Conservation (phyloP, 2,329 filamentous ascomycete species). For the Aspergillus proliferans region DNA sequence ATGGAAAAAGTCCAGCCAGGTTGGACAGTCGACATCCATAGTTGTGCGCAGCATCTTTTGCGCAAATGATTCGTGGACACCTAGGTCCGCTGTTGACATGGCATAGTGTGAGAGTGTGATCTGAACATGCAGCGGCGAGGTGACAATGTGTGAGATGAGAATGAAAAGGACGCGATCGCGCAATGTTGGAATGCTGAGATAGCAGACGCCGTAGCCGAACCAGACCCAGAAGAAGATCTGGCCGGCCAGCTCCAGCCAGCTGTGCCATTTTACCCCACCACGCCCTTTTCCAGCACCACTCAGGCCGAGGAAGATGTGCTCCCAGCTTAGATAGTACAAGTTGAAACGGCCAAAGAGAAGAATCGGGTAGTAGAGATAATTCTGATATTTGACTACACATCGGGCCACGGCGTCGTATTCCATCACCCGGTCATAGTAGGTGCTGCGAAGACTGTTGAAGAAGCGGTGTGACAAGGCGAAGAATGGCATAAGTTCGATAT, state of each 20-base stretch:
- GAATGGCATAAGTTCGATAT: slow-evolving; percentile 80
- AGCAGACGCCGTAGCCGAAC: slow-evolving; percentile 71
- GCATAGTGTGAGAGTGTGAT: slow-evolving; percentile 83
- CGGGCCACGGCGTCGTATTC: slow-evolving; percentile 65
- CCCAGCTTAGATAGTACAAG: slow-evolving; percentile 70
- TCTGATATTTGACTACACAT: slow-evolving; percentile 59
- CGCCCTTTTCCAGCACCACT: slow-evolving; percentile 55
- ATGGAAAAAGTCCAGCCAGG: slow-evolving; percentile 78
- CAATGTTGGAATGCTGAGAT: slow-evolving; percentile 60
- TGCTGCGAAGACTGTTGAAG: slow-evolving; percentile 61
- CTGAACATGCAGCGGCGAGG: slow-evolving; percentile 73
- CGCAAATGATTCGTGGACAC: slow-evolving; percentile 72
- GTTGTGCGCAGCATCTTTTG: slow-evolving; percentile 82
- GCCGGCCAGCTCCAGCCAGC: slow-evolving; percentile 65
- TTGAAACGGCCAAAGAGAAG: slow-evolving; percentile 75
- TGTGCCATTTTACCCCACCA: slow-evolving; percentile 47
- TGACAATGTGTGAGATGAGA: slow-evolving; percentile 68
- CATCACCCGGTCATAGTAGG: slow-evolving; percentile 73
- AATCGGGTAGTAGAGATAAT: too few species aligned
- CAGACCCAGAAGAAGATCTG: slow-evolving; percentile 73
- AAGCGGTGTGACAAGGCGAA: slow-evolving; percentile 78
- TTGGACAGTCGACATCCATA: slow-evolving; percentile 79
- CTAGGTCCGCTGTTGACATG: slow-evolving; percentile 79
- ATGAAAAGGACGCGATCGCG: slow-evolving; percentile 64
- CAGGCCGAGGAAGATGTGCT: slow-evolving; percentile 60